phyloP scores from a whole-genome alignment of 2,329 filamentous ascomycete genomes.

The Paramyrothecium roridum region DNA sequence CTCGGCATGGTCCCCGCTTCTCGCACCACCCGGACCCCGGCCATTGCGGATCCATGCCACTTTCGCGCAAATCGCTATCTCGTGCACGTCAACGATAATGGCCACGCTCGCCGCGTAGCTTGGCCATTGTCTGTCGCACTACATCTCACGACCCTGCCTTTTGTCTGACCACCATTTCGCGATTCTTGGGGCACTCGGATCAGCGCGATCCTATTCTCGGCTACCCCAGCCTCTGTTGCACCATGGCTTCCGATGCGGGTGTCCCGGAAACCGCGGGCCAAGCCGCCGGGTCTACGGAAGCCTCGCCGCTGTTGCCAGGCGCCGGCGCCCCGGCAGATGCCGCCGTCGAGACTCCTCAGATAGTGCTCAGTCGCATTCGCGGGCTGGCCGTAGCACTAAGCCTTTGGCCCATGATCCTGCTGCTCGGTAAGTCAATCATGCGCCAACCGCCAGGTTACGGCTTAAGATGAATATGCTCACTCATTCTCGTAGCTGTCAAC shows the following conservation, averaged over 20 bases:
- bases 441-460: too few species aligned
- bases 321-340: neutral
- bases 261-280: neutral
- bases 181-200: too few species aligned
- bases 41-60: too few species aligned
- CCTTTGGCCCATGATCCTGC: slow-evolving; percentile 1
- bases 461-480: neutral
- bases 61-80: too few species aligned
- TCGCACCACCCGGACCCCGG: too few species aligned
- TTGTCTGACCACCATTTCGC: too few species aligned
- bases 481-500: slow-evolving; percentile 49
- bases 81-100: too few species aligned
- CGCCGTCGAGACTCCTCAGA: neutral
- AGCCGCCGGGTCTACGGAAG: neutral
- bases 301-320: neutral
- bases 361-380: neutral
- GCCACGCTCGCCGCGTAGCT: too few species aligned
- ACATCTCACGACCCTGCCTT: too few species aligned
- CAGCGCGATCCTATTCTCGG: too few species aligned
- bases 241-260: neutral
- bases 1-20: too few species aligned
- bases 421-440: neutral
- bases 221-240: neutral
- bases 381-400: neutral
- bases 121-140: too few species aligned